Evolutionary conservation across 2,329 filamentous ascomycete species (phyloP).

Genomic region (Venturia nashicola): DNA sequence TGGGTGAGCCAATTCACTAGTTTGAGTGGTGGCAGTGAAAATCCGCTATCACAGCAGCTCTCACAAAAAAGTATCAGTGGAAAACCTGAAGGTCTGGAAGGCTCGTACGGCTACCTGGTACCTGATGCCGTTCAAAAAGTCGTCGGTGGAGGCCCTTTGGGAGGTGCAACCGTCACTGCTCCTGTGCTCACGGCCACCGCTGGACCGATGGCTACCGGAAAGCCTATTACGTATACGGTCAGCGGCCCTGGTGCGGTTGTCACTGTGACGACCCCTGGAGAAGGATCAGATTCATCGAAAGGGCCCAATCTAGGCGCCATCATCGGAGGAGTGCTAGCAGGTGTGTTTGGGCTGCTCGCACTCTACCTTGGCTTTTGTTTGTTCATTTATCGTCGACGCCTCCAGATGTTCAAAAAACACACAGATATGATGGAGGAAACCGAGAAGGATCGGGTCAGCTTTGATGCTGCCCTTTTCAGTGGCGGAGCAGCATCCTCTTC

Average conservation of each 20-base stretch:
- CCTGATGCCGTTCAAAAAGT: constrained; percentile 49
- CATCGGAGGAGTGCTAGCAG: constrained; percentile 49
- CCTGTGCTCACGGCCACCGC: constrained; percentile 51
- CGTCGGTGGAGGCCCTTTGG: constrained; percentile 55
- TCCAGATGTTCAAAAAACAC: constrained; percentile 57
- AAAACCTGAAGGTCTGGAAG: constrained; percentile 43
- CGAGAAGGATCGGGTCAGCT: constrained; percentile 23
- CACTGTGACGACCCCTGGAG: constrained; percentile 24
- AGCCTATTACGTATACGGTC: constrained; percentile 55
- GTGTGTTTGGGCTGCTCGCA: constrained; percentile 48
- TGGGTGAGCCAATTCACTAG: constrained; percentile 66
- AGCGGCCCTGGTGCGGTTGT: constrained; percentile 28
- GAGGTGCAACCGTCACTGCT: constrained; percentile 56
- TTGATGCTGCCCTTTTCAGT: constrained; percentile 13
- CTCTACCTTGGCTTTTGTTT: constrained; percentile 58
- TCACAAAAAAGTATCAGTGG: constrained; percentile 35
- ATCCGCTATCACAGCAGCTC: constrained; percentile 38
- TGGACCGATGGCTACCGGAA: constrained; percentile 60
- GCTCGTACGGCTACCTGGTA: constrained; percentile 55
- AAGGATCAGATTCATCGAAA: constrained; percentile 21
- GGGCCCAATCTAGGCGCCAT: constrained; percentile 36
- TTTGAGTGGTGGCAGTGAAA: constrained; percentile 36
- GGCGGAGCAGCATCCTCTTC: background rate
- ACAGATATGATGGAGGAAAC: constrained; percentile 50
- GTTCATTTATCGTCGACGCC: constrained; percentile 61